Percentiles rank a stretch among this genome's conserved stretches.
These are phyloP conservation scores for Alternaria novae-zelandiae DNA, from an alignment of 2,329 filamentous ascomycete genomes.

Conservation along the genomic window DNA sequence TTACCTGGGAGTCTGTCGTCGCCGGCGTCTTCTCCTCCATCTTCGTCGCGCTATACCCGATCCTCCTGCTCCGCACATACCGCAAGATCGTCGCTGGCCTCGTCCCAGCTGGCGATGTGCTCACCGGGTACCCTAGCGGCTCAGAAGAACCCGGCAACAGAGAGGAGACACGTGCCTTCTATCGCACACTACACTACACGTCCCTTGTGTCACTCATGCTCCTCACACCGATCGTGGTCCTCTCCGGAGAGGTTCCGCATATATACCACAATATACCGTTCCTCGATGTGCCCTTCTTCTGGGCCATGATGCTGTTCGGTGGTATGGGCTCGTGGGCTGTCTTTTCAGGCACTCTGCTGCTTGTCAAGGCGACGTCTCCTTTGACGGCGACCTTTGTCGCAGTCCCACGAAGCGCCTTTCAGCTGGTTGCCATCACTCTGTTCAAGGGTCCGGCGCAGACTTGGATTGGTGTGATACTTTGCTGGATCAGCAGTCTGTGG, in stretches of 20 bases:
- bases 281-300: conserved; percentile 63
- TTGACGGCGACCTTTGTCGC: conserved; percentile 59
- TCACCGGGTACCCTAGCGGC: conserved; percentile 48
- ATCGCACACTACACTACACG: conserved; percentile 59
- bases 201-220: conserved; percentile 58
- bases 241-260: conserved; percentile 57
- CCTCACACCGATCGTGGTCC: conserved; percentile 56
- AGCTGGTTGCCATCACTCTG: conserved; percentile 55
- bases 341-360: conserved; percentile 56
- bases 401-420: conserved; percentile 57
- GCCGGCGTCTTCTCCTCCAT: conserved; percentile 60
- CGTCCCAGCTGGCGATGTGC: conserved; percentile 53
- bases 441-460: conserved; percentile 58
- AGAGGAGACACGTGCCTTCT: conserved; percentile 60
- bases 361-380: conserved; percentile 59
- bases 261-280: conserved; percentile 62
- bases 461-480: conserved; percentile 60
- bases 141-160: conserved; percentile 44
- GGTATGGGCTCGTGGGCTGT: conserved; percentile 57
- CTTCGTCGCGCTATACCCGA: conserved; percentile 60
- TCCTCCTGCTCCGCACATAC: conserved; percentile 58
- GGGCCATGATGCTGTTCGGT: conserved; percentile 59
- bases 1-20: conserved; percentile 59
- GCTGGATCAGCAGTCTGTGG: conserved; percentile 59
- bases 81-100: conserved; percentile 55